Base-by-base conservation (phyloP, 2,329 filamentous ascomycete species). In the Aschersonia sp. region DNA sequence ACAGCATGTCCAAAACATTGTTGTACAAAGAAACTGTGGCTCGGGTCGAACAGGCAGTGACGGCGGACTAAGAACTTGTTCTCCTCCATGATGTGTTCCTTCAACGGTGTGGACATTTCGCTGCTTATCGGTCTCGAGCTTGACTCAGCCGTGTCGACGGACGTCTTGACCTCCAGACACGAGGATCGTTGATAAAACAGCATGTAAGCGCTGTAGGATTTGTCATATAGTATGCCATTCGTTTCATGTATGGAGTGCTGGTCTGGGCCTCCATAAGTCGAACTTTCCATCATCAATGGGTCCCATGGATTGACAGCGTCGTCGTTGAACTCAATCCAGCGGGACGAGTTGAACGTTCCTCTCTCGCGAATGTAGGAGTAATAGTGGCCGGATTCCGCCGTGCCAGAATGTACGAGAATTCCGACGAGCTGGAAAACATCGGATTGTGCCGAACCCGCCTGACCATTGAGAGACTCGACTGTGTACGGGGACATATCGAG, bases 241-340 rank as follows among this genome's bases (percentile, higher is more conserved):
- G 56, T 58, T 51, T 75, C 67, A 57, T 71, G 67, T 52, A 73
- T 56, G 50, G 67, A 53, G 50, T 73, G 74, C 3, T 32, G 45
- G 50, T 84, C 80, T 4, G 68, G 60, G 1, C 86, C 86, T n/a
- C 86, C 86, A 66, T 89, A 95, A 55, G 89, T 92, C 42, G 82
- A 77, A 47, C 75, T 73, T 51, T 85, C 80, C 65, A 97, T 84
- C 29, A 79, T 74, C 1, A 70, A 68, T 6, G 83, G 79, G 55
- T 95, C 84, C 72, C 91, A 96, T 1, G 72, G 65, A 20, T 72
- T 78, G 30, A 95, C 89, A 45, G 78, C 72, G n/a, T 88, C 82
- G 61, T 98, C 92, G 56, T 98, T 97, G 65, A 96, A 96, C 59
- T 95, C 87, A 7, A 94, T 74, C 92, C 92, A 98, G 4, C 69